A percentile compares a stretch with the other conserved stretches of the same genome.
phyloP scores from a whole-genome alignment of 2,329 filamentous ascomycete genomes.

The Microdochium nivale region DNA sequence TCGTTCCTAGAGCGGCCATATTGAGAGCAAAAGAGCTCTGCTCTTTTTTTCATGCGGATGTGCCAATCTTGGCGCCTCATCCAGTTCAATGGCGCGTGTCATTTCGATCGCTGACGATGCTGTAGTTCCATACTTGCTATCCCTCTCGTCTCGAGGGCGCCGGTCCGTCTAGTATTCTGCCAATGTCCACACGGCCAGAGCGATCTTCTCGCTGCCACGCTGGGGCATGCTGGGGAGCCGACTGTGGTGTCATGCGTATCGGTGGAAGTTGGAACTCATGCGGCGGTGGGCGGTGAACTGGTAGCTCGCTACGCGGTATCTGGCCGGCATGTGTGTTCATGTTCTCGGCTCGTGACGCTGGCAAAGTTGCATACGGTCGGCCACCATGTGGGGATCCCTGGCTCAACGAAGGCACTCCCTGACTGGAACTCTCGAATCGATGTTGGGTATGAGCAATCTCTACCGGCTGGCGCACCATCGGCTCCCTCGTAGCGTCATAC shows the following conservation, averaged over 20 bases:
- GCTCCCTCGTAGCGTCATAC: conserved; percentile 34
- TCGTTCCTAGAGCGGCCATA: no score
- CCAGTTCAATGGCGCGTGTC: no score
- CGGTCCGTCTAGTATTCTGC: conserved; percentile 51
- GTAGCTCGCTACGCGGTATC: conserved; percentile 43
- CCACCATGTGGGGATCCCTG: not conserved
- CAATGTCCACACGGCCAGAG: conserved; percentile 48
- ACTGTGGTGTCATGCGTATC: conserved; percentile 25
- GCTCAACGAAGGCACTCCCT: not conserved
- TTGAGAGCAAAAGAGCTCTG: no score
- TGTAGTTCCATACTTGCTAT: conserved; percentile 6
- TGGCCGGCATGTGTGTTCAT: conserved; percentile 36
- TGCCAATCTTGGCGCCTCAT: no score
- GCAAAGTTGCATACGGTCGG: conserved; percentile 34
- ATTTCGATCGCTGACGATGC: not conserved
- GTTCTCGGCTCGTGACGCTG: conserved; percentile 40
- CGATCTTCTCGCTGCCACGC: conserved; percentile 39
- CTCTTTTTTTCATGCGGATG: no score
- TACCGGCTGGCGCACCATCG: conserved; percentile 20
- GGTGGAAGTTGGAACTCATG: conserved; percentile 29
- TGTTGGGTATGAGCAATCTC: conserved; percentile 27
- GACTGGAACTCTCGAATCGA: not conserved
- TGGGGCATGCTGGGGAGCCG: conserved; percentile 13
- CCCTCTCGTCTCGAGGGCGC: conserved; percentile 24
- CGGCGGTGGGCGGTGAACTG: conserved; percentile 18